Percentiles rank a stretch among this genome's conserved stretches.
Evolutionary conservation across 1,139 yeast species (phyloP).

Genomic region (Yamadazyma diddensiae): DNA sequence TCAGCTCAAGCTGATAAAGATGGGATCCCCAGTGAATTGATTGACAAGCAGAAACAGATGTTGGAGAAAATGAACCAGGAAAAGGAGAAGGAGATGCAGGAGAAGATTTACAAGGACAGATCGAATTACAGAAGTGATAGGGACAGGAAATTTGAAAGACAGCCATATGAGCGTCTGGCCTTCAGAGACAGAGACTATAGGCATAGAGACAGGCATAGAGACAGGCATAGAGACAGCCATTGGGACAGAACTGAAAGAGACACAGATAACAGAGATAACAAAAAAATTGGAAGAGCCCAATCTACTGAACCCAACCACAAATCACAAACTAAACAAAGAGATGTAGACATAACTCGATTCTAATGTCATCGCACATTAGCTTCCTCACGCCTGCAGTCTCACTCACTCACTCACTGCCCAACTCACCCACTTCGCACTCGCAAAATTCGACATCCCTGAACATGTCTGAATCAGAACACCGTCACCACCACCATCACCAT

Average conservation of each 20-base stretch:
- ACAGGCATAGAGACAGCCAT: neutral
- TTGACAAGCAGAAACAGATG: constrained; percentile 8
- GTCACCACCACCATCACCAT: constrained; percentile 15
- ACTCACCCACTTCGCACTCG: too few species aligned
- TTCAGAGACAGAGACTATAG: constrained; percentile 4
- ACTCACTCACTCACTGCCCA: neutral
- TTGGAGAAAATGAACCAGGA: constrained; percentile 1
- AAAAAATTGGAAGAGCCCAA: neutral
- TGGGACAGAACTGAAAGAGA: neutral
- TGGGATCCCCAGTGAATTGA: constrained; percentile 34
- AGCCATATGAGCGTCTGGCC: neutral
- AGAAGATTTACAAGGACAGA: constrained; percentile 11
- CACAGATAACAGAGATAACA: neutral
- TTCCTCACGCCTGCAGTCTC: neutral
- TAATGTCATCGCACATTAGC: neutral
- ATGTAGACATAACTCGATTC: constrained; percentile 4
- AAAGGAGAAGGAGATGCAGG: constrained; percentile 1
- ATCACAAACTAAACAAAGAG: neutral
- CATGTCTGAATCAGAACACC: too few species aligned
- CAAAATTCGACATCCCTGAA: too few species aligned
- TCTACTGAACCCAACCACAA: neutral
- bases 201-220: constrained; percentile 7
- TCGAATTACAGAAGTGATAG: constrained; percentile 8
- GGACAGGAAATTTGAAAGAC: constrained; percentile 4
- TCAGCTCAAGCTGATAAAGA: constrained; percentile 39